Conservation (phyloP, 768 basidiomycete genomes). For the Tricholoma sp. region DNA sequence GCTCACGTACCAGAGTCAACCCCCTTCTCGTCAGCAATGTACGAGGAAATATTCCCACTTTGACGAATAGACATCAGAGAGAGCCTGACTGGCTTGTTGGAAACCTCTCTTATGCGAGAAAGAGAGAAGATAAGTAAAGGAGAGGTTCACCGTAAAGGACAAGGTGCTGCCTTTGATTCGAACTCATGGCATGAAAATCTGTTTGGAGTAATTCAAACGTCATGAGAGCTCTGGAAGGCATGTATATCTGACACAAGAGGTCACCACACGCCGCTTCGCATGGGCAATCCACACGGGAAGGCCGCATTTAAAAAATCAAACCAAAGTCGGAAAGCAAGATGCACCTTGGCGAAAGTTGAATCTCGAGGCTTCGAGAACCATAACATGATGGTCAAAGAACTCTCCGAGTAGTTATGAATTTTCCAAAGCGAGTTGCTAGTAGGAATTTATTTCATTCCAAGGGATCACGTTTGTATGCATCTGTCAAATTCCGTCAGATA, state of each 20-base stretch:
- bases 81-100: constrained; percentile 17
- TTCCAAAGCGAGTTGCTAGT: too few species aligned
- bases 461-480: too few species aligned
- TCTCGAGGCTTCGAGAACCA: too few species aligned
- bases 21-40: constrained; percentile 24
- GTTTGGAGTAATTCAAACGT: neutral
- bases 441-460: too few species aligned
- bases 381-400: too few species aligned
- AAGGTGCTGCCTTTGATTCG: constrained; percentile 2
- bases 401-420: too few species aligned
- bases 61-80: constrained; percentile 30
- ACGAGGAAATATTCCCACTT: constrained; percentile 19
- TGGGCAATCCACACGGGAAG: neutral
- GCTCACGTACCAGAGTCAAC: constrained; percentile 14
- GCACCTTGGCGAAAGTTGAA: too few species aligned
- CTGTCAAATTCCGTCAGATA: too few species aligned
- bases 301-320: neutral
- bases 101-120: constrained; percentile 24
- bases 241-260: neutral
- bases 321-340: neutral
- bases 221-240: neutral
- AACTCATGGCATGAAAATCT: constrained; percentile 4
- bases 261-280: neutral
- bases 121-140: constrained; percentile 10
- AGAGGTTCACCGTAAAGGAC: constrained; percentile 2